Evolutionary conservation across 2,329 filamentous ascomycete species (phyloP).

Genomic region (Blastomyces percursus): DNA sequence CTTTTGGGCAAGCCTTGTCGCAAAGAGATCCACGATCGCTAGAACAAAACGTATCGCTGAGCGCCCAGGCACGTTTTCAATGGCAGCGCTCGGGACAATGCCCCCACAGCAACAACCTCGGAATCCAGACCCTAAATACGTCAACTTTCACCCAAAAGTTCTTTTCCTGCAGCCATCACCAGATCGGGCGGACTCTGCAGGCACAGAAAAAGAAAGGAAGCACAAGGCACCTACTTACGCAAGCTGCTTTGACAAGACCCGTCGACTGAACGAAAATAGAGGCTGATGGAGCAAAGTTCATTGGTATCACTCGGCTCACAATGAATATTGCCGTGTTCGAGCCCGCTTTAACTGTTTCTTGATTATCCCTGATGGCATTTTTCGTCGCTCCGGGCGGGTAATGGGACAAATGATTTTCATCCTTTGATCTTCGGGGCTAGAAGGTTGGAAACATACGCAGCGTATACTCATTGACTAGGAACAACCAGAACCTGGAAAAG

Average conservation of each 20-base stretch:
- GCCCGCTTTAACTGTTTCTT: not conserved
- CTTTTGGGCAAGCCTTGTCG: not conserved
- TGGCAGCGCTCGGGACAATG: not conserved
- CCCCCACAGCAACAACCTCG: not conserved
- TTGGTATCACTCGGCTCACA: not conserved
- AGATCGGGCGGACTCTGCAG: not conserved
- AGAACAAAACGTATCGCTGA: not conserved
- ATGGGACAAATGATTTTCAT: not conserved
- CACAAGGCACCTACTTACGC: not conserved
- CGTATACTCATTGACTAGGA: not conserved
- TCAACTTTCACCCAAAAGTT: not conserved
- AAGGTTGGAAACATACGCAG: not conserved
- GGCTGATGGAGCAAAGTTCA: not conserved
- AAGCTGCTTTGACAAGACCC: not conserved
- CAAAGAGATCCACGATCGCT: not conserved
- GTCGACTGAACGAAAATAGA: not conserved
- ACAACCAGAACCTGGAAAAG: not conserved
- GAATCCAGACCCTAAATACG: conserved; percentile 4
- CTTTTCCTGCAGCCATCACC: not conserved
- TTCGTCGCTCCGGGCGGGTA: conserved; percentile 2
- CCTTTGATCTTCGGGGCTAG: not conserved
- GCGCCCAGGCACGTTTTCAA: not conserved
- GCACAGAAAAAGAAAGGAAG: not conserved
- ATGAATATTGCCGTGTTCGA: not conserved
- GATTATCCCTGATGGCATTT: not conserved